Percentiles rank a stretch among this genome's conserved stretches.
Conservation (phyloP, 164 flowering plant species). For the Magnolia changhungtana region DNA sequence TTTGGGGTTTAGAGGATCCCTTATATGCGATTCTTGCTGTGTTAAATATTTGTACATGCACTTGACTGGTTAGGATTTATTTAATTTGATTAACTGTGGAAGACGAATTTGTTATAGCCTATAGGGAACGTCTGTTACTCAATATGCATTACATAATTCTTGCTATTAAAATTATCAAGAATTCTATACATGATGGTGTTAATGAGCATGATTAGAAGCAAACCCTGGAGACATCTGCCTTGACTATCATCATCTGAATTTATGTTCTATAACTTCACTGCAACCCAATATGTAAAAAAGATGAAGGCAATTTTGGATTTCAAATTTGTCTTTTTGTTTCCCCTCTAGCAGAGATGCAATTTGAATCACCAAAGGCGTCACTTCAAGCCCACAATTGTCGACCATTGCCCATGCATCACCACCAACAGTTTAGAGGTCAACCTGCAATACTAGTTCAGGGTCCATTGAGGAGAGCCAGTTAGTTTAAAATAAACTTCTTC, state of each 20-base stretch:
- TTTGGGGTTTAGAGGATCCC: too few relatives aligned
- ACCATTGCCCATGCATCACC: neutral
- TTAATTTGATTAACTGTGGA: too few relatives aligned
- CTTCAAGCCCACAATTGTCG: neutral
- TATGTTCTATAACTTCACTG: neutral
- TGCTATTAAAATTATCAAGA: neutral
- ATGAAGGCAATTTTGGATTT: neutral
- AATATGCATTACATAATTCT: too few relatives aligned
- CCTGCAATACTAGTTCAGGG: neutral
- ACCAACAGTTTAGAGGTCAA: conserved; percentile 3
- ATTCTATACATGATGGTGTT: neutral
- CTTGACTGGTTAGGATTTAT: too few relatives aligned
- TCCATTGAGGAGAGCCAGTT: neutral
- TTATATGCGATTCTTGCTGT: too few relatives aligned
- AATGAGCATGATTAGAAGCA: neutral
- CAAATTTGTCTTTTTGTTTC: neutral
- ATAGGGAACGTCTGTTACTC: too few relatives aligned
- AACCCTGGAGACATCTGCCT: neutral
- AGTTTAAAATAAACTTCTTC: neutral
- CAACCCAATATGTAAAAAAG: too few relatives aligned
- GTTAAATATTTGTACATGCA: too few relatives aligned
- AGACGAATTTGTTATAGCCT: too few relatives aligned
- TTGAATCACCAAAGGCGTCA: neutral
- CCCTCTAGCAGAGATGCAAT: neutral
- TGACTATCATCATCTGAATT: neutral